Base-by-base conservation (phyloP, 371 early-diverging fungal species). In the Mucor saturninus region DNA sequence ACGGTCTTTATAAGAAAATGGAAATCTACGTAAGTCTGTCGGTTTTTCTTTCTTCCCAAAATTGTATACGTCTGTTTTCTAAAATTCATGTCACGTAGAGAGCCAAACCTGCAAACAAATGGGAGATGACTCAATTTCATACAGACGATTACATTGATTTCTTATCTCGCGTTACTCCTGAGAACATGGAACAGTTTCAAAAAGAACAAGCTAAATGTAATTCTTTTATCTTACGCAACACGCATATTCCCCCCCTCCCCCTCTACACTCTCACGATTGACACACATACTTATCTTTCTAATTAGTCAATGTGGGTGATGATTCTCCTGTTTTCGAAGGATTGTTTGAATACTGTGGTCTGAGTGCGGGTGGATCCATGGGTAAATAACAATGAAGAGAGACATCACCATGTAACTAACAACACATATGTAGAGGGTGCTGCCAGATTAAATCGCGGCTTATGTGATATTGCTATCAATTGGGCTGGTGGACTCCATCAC, bases 401-500 rank as follows among this genome's bases (percentile, higher is more conserved):
- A n/a, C 1, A 5, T 40, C 30, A 5, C 4, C 26, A 14, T 15
- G 15, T 51, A 35, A 43, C 5, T 30, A 38, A 43, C 9, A 9
- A 7, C 30, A 11, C 3, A 26, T 30, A 56, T 13, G 59, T 21
- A 79, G 75, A 85, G 69, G 96, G 93, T n/a, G 97, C 98, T 28
- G 81, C 83, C 39, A 85, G 89, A 51, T 80, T 97, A 39, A 96
- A 94, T 69, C 80, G 86, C n/a, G 94, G 92, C 6, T 83, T 91
- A 52, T 79, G 90, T 14, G 98, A 98, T 63, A 90, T 97, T 64
- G 93, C 93, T 30, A 92, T 98, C 64, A 98, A 98, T 77, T 98
- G 99, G 99, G 86, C 93, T 2, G 99, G 99, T 38, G 99, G 99
- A 10, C 82, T 98, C 53, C 99, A 98, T 80, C 99, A 98, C 70